Percentiles rank a stretch among this genome's conserved stretches.
These are phyloP conservation scores for Lineolata rhizophorae DNA, from an alignment of 495 filamentous ascomycete species.

Conservation along the genomic window DNA sequence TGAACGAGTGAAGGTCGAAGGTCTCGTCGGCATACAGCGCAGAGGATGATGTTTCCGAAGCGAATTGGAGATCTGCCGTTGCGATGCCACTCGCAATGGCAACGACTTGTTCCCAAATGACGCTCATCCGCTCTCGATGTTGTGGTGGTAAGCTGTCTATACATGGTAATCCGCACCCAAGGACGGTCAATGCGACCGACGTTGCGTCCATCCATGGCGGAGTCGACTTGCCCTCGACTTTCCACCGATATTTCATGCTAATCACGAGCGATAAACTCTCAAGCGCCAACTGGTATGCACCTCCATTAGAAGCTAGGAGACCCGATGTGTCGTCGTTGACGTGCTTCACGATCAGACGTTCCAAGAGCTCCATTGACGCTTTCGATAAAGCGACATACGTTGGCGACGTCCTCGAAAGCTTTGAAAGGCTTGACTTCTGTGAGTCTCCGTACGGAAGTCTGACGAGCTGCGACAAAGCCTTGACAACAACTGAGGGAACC, in stretches of 20 bases:
- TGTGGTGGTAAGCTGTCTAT: too few relatives aligned
- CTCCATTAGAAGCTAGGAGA: too few relatives aligned
- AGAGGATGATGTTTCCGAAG: too few relatives aligned
- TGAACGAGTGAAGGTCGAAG: constrained; percentile 63
- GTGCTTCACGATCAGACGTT: constrained; percentile 28
- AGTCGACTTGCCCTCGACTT: constrained; percentile 28
- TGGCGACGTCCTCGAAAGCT: constrained; percentile 18
- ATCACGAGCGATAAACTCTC: constrained; percentile 45
- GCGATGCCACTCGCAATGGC: too few relatives aligned
- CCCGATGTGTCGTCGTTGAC: constrained; percentile 6
- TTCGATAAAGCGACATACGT: constrained; percentile 82
- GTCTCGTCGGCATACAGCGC: constrained; percentile 38
- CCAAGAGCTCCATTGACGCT: constrained; percentile 44
- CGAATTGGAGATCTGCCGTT: constrained; percentile 13
- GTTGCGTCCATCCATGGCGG: constrained; percentile 66
- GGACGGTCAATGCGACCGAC: constrained; percentile 39
- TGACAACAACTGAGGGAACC: constrained; percentile 44
- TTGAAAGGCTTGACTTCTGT: constrained; percentile 2
- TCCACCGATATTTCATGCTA: constrained; percentile 49
- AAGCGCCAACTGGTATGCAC: too few relatives aligned
- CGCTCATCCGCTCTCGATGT: too few relatives aligned
- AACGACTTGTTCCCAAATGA: too few relatives aligned
- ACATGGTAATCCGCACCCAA: too few relatives aligned
- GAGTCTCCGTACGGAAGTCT: constrained; percentile 52
- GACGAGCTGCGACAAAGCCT: constrained; percentile 43